These are phyloP conservation scores for Massarina eburnea DNA, from an alignment of 2,329 filamentous ascomycete species.

Conservation along the genomic window DNA sequence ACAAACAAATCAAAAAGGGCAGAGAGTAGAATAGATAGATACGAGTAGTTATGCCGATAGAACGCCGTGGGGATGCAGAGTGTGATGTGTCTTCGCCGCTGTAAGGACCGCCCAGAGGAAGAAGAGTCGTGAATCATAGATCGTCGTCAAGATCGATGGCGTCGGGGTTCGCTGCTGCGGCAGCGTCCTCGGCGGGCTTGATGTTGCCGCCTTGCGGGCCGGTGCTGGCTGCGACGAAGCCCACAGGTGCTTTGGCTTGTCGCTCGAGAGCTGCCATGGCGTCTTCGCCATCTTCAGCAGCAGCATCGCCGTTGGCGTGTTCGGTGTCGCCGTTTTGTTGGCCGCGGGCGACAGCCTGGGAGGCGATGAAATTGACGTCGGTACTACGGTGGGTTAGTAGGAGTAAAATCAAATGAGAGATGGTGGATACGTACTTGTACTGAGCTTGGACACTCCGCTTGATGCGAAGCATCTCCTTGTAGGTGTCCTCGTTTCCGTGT, in stretches of 20 bases:
- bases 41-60: constrained; percentile 8
- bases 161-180: constrained; percentile 71
- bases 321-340: constrained; percentile 60
- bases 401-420: not conserved
- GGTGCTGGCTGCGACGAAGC: constrained; percentile 86
- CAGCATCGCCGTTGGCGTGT: constrained; percentile 48
- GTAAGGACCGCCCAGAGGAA: not conserved
- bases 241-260: constrained; percentile 82
- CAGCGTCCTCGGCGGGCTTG: constrained; percentile 44
- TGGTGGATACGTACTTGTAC: constrained; percentile 70
- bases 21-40: too few species aligned
- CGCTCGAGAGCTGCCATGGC: constrained; percentile 89
- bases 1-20: too few species aligned
- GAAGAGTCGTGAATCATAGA: constrained; percentile 33
- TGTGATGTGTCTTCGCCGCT: not conserved
- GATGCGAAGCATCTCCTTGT: constrained; percentile 98
- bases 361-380: constrained; percentile 97
- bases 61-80: constrained; percentile 28
- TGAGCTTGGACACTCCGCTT: constrained; percentile 96
- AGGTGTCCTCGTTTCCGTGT: constrained; percentile 98
- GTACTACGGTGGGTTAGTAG: constrained; percentile 59
- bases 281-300: constrained; percentile 61
- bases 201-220: constrained; percentile 66
- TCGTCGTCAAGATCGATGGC: constrained; percentile 75
- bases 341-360: constrained; percentile 83